Base-by-base conservation (phyloP, 2,329 filamentous ascomycete species). In the Aspergillus spinulosporus region DNA sequence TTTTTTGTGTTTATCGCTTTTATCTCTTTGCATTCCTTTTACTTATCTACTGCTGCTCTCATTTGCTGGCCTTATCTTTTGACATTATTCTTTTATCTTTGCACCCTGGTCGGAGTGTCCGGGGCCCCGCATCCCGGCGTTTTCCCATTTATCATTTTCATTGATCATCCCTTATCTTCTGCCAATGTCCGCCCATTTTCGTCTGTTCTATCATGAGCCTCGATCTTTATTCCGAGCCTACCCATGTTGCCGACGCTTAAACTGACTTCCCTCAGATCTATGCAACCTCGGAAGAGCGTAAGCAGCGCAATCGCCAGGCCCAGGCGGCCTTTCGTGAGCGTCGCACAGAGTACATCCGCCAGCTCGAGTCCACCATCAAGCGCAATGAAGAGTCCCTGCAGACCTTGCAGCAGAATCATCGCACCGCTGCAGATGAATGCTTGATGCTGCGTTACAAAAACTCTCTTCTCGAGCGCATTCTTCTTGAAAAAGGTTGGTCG, bases 401-500 rank as follows among this genome's bases (percentile, higher is more conserved):
- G 67, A 96, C 87, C 68, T 82, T 99, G 58, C 94, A 97, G 76
- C 89, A 93, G 69, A 95, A 92, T 63, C 94, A 97, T 72, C 90
- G 94, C 66, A 92, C 86, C 68, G 94, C 94, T 56, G 92, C 93
- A 56, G 94, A 97, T 74, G 94, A 97, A 76, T 97, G 94, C 73
- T 78, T 97, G 69, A 97, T 99, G 94, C 82, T 99, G 66, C 88
- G 94, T 57, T 99, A 97, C 76, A 97, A 97, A 80, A 99, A 97
- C 74, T 97, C 94, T 40, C 80, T 97, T 48, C 83, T 99, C 36
- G 94, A 99, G 78, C 86, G 94, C 57, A 96, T 99, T 69, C 83
- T 99, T 52, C 83, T 99, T 37, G 94, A 99, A 78, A 97, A 97
- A 82, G 92, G 92, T 94, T 52, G 2, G 57, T 52, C 43, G 14